Base-by-base conservation (phyloP, 2,329 filamentous ascomycete genomes). In the Cercospora sp. region DNA sequence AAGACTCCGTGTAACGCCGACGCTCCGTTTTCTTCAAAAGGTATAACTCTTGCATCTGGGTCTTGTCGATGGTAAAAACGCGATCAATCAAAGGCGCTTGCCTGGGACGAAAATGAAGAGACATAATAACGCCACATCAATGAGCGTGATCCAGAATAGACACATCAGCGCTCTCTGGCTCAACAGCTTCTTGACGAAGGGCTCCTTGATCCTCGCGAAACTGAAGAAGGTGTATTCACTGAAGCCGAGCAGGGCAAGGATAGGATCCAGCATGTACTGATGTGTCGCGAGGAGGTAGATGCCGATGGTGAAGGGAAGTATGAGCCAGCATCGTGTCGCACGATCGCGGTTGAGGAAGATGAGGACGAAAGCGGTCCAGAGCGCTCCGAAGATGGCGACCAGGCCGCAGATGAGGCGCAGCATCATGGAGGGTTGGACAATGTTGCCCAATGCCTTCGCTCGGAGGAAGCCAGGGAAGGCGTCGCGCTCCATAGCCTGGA, bases 401-500 rank as follows among this genome's bases (percentile, higher is more conserved):
- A 99, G 85, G 40, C 94, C 95, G 73, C 97, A 79, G 57, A 97
- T 93, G 62, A 98, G 84, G 64, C 95, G 88, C 73, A 96, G 85
- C 77, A 98, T 88, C 73, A 97, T 90, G 58, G 93, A 97, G 16
- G 94, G 89, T 3, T 94, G 95, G 30, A 99, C 94, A 13, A 99
- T 86, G 77, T 99, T 99, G 68, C 96, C 96, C 26, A 99, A 85
- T 2, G 95, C 95, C 82, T 98, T 98, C 82, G 93, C 92, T 77
- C 94, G 88, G 68, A 99, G 85, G 81, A 99, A 99, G 0, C 94
- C 94, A 0, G 96, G 95, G 78, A 97, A 99, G n/a, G 96, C 95
- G 82, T 99, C 95, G 65, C 96, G 89, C 82, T 99, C 96, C 95
- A 99, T 99, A 36, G 96, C 96, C 81, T 99, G 96, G 80, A 98